Conservation (phyloP, 768 basidiomycete genomes). For the Chiua virens region DNA sequence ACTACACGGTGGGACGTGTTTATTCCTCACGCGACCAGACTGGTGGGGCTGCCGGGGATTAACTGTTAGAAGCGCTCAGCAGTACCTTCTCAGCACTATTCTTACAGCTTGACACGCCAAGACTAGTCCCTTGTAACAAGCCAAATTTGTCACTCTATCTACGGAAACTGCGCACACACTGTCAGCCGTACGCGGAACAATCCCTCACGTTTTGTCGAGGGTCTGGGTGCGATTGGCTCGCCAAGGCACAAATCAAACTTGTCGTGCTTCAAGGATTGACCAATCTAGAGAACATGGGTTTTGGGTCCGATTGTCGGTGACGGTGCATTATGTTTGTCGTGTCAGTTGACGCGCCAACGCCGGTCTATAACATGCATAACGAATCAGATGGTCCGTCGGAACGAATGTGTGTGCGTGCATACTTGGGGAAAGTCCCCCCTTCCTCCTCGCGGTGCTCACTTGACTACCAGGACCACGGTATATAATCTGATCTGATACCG, state of each 20-base stretch:
- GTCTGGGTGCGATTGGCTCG: neutral
- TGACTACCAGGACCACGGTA: slow-evolving; percentile 13
- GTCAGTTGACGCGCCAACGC: slow-evolving; percentile 2
- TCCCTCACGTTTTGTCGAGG: neutral
- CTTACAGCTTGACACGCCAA: slow-evolving; percentile 3
- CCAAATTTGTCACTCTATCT: neutral
- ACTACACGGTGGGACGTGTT: neutral
- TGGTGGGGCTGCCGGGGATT: neutral
- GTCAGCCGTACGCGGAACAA: neutral
- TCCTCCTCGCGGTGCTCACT: slow-evolving; percentile 16
- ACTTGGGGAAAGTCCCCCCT: slow-evolving; percentile 9
- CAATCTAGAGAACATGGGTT: neutral
- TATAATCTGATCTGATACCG: slow-evolving; percentile 7
- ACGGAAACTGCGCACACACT: slow-evolving; percentile 1
- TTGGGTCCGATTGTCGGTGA: slow-evolving; percentile 15
- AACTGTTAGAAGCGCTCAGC: neutral
- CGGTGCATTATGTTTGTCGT: slow-evolving; percentile 1
- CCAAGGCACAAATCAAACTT: neutral
- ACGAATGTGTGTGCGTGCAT: slow-evolving; percentile 7
- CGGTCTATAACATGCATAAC: neutral
- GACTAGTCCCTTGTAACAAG: neutral
- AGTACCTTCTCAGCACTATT: slow-evolving; percentile 5
- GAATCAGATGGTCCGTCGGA: slow-evolving; percentile 9
- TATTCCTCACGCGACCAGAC: neutral
- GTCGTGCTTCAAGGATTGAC: neutral